Percentiles rank a stretch among this genome's conserved stretches.
Evolutionary conservation across 225 moss, liverwort and hornwort species (phyloP).

Genomic region (Pseudisothecium myosuroides): DNA sequence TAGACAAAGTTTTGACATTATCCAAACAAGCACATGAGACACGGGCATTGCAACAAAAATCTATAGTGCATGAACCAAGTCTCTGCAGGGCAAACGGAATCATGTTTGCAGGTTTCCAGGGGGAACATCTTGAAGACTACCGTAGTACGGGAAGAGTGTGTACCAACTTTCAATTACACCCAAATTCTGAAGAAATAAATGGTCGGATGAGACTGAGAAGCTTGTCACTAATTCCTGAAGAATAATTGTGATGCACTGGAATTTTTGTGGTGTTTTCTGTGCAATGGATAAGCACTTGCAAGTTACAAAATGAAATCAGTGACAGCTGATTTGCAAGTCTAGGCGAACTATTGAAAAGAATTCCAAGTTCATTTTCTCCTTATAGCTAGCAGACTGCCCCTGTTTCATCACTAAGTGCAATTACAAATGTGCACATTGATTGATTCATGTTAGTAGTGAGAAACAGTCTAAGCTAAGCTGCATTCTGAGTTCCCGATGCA

Average conservation of each 20-base stretch:
- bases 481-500: background rate
- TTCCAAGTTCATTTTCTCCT: background rate
- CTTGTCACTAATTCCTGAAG: background rate
- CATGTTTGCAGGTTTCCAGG: background rate
- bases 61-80: background rate
- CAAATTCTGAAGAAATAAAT: background rate
- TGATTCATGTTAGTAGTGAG: background rate
- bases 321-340: background rate
- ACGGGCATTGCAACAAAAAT: background rate
- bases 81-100: background rate
- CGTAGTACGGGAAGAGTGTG: too few species aligned
- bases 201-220: background rate
- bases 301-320: background rate
- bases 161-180: background rate
- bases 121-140: too few species aligned
- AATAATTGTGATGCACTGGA: background rate
- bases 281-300: background rate
- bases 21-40: background rate
- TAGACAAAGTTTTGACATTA: background rate
- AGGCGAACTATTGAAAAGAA: background rate
- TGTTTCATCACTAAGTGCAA: background rate
- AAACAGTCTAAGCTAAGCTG: background rate
- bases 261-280: background rate
- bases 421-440: background rate
- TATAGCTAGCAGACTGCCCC: too few species aligned